Evolutionary conservation across 2,329 filamentous ascomycete genomes (phyloP).

Genomic region (Macrophomina pseudophaseolina): DNA sequence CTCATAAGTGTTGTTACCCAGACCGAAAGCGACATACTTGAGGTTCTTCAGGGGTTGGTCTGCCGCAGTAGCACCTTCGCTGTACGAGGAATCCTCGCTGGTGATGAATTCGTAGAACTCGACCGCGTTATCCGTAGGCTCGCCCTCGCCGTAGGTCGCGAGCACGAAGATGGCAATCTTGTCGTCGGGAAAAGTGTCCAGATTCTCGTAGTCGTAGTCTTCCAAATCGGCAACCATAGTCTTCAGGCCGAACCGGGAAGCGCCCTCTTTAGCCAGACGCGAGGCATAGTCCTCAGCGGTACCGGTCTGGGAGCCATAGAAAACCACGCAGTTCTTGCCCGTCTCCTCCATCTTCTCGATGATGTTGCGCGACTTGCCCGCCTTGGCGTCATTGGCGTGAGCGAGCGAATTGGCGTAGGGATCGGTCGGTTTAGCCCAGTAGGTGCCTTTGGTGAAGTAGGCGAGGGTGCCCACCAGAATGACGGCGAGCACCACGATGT

Average conservation of each 20-base stretch:
- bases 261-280: constrained; percentile 93
- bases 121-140: constrained; percentile 97
- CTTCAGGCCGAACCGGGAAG: constrained; percentile 92
- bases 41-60: constrained; percentile 77
- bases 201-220: constrained; percentile 95
- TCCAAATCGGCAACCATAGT: constrained; percentile 98
- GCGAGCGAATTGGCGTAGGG: constrained; percentile 80
- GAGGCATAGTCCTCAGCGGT: constrained; percentile 99
- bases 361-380: constrained; percentile 88
- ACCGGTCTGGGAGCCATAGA: constrained; percentile 98
- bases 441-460: constrained; percentile 97
- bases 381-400: constrained; percentile 70
- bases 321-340: constrained; percentile 96
- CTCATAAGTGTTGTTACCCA: constrained; percentile 99
- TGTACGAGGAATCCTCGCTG: constrained; percentile 80
- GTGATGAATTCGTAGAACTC: constrained; percentile 98
- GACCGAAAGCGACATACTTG: constrained; percentile 92
- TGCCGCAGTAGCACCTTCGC: constrained; percentile 61
- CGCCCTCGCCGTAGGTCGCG: constrained; percentile 96
- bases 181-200: constrained; percentile 86
- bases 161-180: constrained; percentile 95
- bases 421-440: constrained; percentile 88
- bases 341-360: constrained; percentile 95
- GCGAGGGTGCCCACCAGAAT: constrained; percentile 87
- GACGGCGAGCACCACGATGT: constrained; percentile 85